phyloP scores from a whole-genome alignment of 805 yeast species.

The Candida lessepsii region DNA sequence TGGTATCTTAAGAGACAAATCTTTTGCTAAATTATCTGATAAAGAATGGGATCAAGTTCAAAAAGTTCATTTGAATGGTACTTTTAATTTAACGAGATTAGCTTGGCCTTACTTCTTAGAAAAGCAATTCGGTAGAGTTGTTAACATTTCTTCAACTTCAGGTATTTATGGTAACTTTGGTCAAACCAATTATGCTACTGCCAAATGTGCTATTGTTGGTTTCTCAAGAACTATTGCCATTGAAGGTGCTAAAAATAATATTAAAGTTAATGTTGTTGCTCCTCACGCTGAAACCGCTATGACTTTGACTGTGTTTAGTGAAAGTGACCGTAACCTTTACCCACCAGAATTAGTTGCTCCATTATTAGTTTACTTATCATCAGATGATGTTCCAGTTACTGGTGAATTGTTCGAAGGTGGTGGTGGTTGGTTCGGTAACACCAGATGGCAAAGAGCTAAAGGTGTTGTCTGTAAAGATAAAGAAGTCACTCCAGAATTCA shows the following conservation, averaged over 20 bases:
- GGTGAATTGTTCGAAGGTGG: slow-evolving; percentile 92
- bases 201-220: slow-evolving; percentile 86
- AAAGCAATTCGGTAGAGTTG: slow-evolving; percentile 76
- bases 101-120: slow-evolving; percentile 89
- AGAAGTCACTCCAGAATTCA: slow-evolving; percentile 61
- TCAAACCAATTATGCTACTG: slow-evolving; percentile 93
- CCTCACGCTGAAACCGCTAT: slow-evolving; percentile 98
- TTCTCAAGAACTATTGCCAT: slow-evolving; percentile 82
- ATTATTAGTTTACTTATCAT: slow-evolving; percentile 72
- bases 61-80: slow-evolving; percentile 79
- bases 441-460: slow-evolving; percentile 91
- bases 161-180: slow-evolving; percentile 98
- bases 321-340: slow-evolving; percentile 76
- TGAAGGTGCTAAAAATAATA: slow-evolving; percentile 81
- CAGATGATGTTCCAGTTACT: slow-evolving; percentile 66
- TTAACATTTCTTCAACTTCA: slow-evolving; percentile 91
- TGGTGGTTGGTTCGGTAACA: slow-evolving; percentile 94
- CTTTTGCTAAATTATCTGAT: slow-evolving; percentile 81
- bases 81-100: slow-evolving; percentile 76
- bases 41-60: slow-evolving; percentile 80
- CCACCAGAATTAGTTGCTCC: slow-evolving; percentile 92
- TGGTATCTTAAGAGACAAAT: slow-evolving; percentile 87
- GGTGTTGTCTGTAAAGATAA: slow-evolving; percentile 69
- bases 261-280: slow-evolving; percentile 80
- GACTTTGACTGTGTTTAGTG: slow-evolving; percentile 85